Evolutionary conservation across 495 filamentous ascomycete species (phyloP), one percentile per base, ranked within the genome.

Genomic region (Sordaria brevicollis): DNA sequence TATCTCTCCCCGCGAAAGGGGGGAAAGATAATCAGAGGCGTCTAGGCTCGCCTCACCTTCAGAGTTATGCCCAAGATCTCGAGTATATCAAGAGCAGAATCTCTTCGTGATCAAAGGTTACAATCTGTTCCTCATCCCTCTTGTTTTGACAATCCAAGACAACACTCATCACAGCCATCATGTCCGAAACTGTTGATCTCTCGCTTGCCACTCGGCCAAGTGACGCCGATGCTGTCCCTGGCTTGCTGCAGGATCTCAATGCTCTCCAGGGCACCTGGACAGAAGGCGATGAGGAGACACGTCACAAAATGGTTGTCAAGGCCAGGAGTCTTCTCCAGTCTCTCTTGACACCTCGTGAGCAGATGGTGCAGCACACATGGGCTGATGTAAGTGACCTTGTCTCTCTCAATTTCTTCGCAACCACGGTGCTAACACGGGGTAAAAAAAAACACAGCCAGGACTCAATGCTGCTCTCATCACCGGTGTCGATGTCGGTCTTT

Each of bases 281-380:
- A 25, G n/a, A 35, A 36, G 49, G 67, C 35, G 65, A 75, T 41
- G 68, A 71, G 5, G 68, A 68, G 8, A 68, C 43, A 17, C 71
- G 75, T 17, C 65, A 70, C 5, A 17, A 17, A 29, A 68, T 80
- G 37, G 70, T 78, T 49, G 76, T 68, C 31, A 72, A 76, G 39
- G 76, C 77, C 19, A 74, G 75, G 25, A 43, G 67, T 11, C 71
- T 79, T 4, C 73, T 75, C n/a, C 71, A 70, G 7, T 74, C 78
- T 0, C 74, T 80, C 15, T 73, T 79, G 68, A 79, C 76, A n/a
- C 79, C 79, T 4, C 74, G 77, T 0, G 79, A 81, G 75, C 77
- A 73, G 17, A 79, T 79, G 76, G 62, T 79, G 37, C 68, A 75
- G 68, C 79, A 81, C 17, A 37, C 69, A 65, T 79, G 79, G 70